Percentiles rank a stretch among this genome's conserved stretches.
Evolutionary conservation across 495 filamentous ascomycete species (phyloP).

Genomic region (Trichocladium uniseriatum): DNA sequence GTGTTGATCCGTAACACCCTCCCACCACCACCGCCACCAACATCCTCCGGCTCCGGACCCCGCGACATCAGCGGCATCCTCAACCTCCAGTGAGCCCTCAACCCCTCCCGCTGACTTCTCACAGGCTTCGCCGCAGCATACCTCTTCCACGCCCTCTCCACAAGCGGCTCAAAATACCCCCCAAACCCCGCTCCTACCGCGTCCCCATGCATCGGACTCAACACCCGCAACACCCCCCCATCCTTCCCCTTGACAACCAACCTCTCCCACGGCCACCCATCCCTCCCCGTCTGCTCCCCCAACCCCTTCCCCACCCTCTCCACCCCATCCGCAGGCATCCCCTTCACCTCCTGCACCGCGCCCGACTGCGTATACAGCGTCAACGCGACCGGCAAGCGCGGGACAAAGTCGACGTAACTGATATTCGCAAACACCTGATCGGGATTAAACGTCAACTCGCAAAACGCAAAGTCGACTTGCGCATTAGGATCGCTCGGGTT

Average conservation of each 20-base stretch:
- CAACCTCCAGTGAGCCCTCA: background rate
- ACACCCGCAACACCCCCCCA: constrained; percentile 40
- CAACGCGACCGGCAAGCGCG: constrained; percentile 55
- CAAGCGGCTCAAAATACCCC: constrained; percentile 56
- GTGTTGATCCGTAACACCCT: constrained; percentile 34
- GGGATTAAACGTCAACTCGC: constrained; percentile 65
- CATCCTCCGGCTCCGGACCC: background rate
- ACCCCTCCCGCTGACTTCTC: background rate
- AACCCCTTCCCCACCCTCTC: constrained; percentile 47
- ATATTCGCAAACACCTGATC: constrained; percentile 71
- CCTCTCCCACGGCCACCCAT: constrained; percentile 56
- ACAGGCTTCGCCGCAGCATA: constrained; percentile 10
- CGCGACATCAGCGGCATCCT: background rate
- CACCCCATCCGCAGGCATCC: constrained; percentile 52
- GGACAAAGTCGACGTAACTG: constrained; percentile 67
- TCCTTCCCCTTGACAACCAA: constrained; percentile 48
- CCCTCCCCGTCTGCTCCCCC: constrained; percentile 42
- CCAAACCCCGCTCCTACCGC: constrained; percentile 49
- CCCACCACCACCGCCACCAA: background rate
- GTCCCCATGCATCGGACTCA: constrained; percentile 58
- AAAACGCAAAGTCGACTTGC: constrained; percentile 56
- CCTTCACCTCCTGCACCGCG: constrained; percentile 51
- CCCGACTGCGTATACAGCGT: constrained; percentile 41
- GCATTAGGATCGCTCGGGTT: constrained; percentile 63
- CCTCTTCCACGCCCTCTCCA: constrained; percentile 50